Evolutionary conservation across 345 rosid species (phyloP).

Genomic region (Anacardium occidentale): DNA sequence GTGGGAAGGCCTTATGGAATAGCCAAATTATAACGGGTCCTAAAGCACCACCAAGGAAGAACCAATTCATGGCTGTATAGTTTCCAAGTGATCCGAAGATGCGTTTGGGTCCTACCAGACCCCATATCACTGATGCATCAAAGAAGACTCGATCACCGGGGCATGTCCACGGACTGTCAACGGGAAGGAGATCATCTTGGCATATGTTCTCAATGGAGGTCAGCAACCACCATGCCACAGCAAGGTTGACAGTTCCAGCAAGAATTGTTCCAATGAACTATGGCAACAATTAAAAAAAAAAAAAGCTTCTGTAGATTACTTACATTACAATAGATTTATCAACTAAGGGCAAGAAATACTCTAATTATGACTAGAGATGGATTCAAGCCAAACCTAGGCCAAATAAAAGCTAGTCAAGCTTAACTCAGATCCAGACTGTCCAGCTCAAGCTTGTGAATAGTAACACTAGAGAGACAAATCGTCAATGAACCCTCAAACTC

Average conservation of each 20-base stretch:
- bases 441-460: too few species aligned
- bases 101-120: constrained; percentile 74
- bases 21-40: constrained; percentile 78
- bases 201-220: constrained; percentile 69
- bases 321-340: too few species aligned
- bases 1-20: constrained; percentile 71
- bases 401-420: too few species aligned
- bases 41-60: constrained; percentile 73
- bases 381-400: too few species aligned
- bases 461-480: too few species aligned
- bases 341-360: too few species aligned
- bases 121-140: constrained; percentile 94
- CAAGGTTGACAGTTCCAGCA: constrained; percentile 74
- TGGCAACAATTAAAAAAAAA: constrained; percentile 1
- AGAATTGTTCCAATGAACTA: constrained; percentile 83
- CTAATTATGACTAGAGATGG: too few species aligned
- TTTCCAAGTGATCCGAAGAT: constrained; percentile 75
- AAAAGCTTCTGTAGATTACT: constrained; percentile 5
- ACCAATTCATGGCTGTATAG: constrained; percentile 79
- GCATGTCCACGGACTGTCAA: constrained; percentile 86
- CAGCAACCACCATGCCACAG: constrained; percentile 87
- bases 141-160: constrained; percentile 82
- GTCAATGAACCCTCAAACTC: too few species aligned
- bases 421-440: too few species aligned
- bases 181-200: constrained; percentile 69